Base-by-base conservation (phyloP, 1,284 basidiomycete genomes). In the Puccinia triticina region DNA sequence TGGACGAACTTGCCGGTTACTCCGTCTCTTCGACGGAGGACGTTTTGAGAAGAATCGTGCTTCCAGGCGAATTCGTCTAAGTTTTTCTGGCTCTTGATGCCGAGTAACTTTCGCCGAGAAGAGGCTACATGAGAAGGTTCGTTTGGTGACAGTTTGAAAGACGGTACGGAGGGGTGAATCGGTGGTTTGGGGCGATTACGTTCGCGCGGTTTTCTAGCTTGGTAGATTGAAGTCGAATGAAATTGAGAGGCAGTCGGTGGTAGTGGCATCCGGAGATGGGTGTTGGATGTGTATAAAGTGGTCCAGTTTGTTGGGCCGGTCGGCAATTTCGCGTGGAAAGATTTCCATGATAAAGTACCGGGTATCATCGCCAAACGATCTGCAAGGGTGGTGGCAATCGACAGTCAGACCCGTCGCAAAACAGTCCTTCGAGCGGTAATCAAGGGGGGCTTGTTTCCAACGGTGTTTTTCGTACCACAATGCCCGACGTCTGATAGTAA, bases 1-100 rank as follows among this genome's bases (percentile, higher is more conserved):
- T 82, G 80, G 40, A 53, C 61, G 53, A 67, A 82, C 66, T 82
- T 82, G n/a, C 80, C 80, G 23, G 72, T 76, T 26, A 82, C 67
- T 18, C 80, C 80, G 67, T 82, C 80, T 59, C 37, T 61, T 43
- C 80, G 50, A 26, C 80, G 57, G 18, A 82, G 34, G 23, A 82
- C 73, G 53, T 82, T 82, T 29, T 72, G 43, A 67, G 59, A 74
- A 10, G 80, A 75, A 69, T 82, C 72, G 12, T 74, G 48, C 75
- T 82, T 75, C 80, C 80, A 82, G 5, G n/a, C 80, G 48, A 82
- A 82, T 67, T 75, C 72, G 48, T 75, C 72, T 14, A 72, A 37
- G 43, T 82, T 75, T 61, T 73, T 64, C 37, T 73, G 55, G 53
- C 34, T 67, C 61, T 82, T 82, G 48, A 82, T 55, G 40, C 80